Base-by-base conservation (phyloP, 2,329 filamentous ascomycete genomes). In the Aureobasidium lini region DNA sequence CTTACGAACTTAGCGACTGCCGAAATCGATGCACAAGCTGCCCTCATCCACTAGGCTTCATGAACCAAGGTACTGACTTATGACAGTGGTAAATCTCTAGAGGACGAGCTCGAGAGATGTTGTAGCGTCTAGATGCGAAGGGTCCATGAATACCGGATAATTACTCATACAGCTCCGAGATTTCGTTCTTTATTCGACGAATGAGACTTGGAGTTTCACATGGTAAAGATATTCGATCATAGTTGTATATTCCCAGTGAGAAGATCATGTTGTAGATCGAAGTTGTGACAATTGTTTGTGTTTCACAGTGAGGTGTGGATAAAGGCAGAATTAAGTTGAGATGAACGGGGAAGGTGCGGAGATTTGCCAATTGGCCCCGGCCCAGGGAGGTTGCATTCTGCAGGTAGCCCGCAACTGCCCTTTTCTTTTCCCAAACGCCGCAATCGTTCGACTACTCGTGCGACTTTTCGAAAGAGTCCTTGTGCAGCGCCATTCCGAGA, bases 361-460 rank as follows among this genome's bases (percentile, higher is more conserved):
- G 52, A 56, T 56, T 56, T 44, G 52, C 31, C 29, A 42, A 56
- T 40, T 44, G 40, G 52, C 39, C 40, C 52, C 40, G 40, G 10
- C 37, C 28, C 28, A 37, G 34, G 16, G 18, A 44, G 13, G n/a
- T 8, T 39, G n/a, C 36, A 43, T 43, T 32, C 29, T 54, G 50
- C 50, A 49, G 37, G 13, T 37, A 37, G 15, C 29, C 37, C 34
- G 37, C 39, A 23, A 23, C 23, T 23, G 23, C 23, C 23, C 23
- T 23, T 23, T 29, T 54, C 39, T n/a, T 29, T 37, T 43, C 9
- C 28, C 18, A 23, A 43, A 40, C 50, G 52, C 40, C 37, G 3
- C 52, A 46, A 56, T 56, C 40, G 52, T 56, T 56, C 40, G 52
- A 54, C 29, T 32, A 53, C 31, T 42, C 49, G 49, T 53, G 18